Conservation (phyloP, 495 filamentous ascomycete genomes). For the Penicillium herquei region DNA sequence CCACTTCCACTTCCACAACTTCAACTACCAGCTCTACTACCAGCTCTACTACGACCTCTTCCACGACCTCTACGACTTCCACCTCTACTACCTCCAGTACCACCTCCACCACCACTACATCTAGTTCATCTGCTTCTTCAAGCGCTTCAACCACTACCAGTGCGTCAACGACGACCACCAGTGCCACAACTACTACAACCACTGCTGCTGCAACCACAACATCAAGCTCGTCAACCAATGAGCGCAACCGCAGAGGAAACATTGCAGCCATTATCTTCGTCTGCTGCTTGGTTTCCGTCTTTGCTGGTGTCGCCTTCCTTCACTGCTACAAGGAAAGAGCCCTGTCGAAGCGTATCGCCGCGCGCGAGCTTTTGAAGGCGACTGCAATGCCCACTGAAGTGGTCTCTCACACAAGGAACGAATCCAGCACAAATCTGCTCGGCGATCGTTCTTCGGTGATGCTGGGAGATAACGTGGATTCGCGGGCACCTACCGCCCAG, state of each 20-base stretch:
- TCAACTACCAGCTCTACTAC: neutral
- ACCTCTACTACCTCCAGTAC: conserved; percentile 4
- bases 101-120: conserved; percentile 1
- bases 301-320: conserved; percentile 11
- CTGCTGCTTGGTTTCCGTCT: conserved; percentile 12
- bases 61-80: conserved; percentile 6
- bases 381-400: neutral
- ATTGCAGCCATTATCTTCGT: conserved; percentile 15
- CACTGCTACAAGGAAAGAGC: conserved; percentile 12
- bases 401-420: neutral
- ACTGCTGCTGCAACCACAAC: conserved; percentile 16
- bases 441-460: conserved; percentile 8
- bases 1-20: conserved; percentile 2
- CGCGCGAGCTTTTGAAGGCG: conserved; percentile 3
- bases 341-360: conserved; percentile 12
- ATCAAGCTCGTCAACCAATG: neutral
- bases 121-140: conserved; percentile 2
- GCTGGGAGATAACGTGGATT: conserved; percentile 7
- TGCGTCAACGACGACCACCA: conserved; percentile 10
- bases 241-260: conserved; percentile 14
- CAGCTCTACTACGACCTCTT: neutral
- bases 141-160: conserved; percentile 7
- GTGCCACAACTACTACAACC: conserved; percentile 7
- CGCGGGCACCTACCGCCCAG: conserved; percentile 2
- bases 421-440: conserved; percentile 7